Evolutionary conservation across 805 yeast species (phyloP), one percentile per base, ranked within the genome.

Genomic region (Kuraishia borneana): DNA sequence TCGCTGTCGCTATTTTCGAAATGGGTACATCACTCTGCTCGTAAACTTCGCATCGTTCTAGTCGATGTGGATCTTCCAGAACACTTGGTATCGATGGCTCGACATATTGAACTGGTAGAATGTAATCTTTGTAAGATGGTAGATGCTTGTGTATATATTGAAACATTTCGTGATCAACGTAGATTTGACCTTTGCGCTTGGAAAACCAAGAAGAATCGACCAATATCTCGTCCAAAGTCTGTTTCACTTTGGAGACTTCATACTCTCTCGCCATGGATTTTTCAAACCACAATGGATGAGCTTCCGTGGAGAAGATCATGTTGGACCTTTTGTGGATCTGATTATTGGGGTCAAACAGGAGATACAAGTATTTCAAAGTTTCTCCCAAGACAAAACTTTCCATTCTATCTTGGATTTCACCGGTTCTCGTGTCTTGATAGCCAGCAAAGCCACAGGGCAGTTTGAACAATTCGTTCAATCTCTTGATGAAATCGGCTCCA

Each of bases 371-470:
- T 56, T 88, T 88, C 38, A 84, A 62, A 1, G 94, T 83, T 51
- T 88, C 97, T 38, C 94, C 76, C 39, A 88, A 50, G 5, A 84
- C 94, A 62, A 88, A 88, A 5, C 92, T 74, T 49, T 88, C 97
- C 95, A 87, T 87, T 35, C 95, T 62, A 53, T 87, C 77, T 43
- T 83, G 88, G 36, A 57, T 53, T 33, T 60, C 55, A 1, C 83
- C 83, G 0, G 73, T 68, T 14, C 76, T 53, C 1, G 88, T 61
- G 47, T 88, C 81, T 40, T 75, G 79, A 12, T 73, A 50, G 0
- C 95, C 95, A 5, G 82, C 70, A 50, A 83, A 81, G 2, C 97
- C 97, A 61, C 96, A 88, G 1, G 62, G 56, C 1, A 75, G 69
- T 39, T 59, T 63, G 50, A 69, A 81, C 30, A 62, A 58, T 2